Percentiles rank a stretch among this genome's conserved stretches.
phyloP scores from a whole-genome alignment of 2,329 filamentous ascomycete genomes.

The Incumbomyces delicatus region DNA sequence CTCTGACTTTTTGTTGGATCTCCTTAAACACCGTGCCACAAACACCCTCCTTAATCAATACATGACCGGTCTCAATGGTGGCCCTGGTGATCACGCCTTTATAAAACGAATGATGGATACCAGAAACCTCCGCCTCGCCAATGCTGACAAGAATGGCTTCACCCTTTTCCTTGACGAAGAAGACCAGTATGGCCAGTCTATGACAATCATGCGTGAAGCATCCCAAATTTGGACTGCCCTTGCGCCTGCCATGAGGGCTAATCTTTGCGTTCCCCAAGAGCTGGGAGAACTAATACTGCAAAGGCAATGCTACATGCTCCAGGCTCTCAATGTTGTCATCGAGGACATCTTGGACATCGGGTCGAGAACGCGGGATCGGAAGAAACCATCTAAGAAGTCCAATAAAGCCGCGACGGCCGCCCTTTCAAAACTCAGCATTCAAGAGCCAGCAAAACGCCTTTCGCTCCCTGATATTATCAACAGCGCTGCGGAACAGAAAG shows the following conservation, averaged over 20 bases:
- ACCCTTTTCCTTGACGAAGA: conserved; percentile 29
- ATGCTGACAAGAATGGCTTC: conserved; percentile 26
- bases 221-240: conserved; percentile 17
- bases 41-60: conserved; percentile 29
- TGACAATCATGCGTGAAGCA: conserved; percentile 19
- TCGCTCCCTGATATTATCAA: conserved; percentile 25
- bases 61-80: conserved; percentile 21
- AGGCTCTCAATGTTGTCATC: conserved; percentile 33
- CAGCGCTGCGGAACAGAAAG: conserved; percentile 27
- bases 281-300: conserved; percentile 27
- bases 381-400: conserved; percentile 23
- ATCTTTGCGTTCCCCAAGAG: conserved; percentile 17
- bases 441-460: conserved; percentile 21
- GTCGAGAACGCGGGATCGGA: conserved; percentile 23
- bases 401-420: conserved; percentile 23
- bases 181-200: conserved; percentile 30
- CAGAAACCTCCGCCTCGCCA: conserved; percentile 25
- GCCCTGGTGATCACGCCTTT: conserved; percentile 28
- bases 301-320: conserved; percentile 31
- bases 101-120: conserved; percentile 29
- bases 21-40: conserved; percentile 32
- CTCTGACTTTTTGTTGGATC: conserved; percentile 30
- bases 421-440: conserved; percentile 27
- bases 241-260: conserved; percentile 14
- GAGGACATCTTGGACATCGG: conserved; percentile 35